Conservation (phyloP, 768 basidiomycete genomes). For the Wakefieldia striispora region DNA sequence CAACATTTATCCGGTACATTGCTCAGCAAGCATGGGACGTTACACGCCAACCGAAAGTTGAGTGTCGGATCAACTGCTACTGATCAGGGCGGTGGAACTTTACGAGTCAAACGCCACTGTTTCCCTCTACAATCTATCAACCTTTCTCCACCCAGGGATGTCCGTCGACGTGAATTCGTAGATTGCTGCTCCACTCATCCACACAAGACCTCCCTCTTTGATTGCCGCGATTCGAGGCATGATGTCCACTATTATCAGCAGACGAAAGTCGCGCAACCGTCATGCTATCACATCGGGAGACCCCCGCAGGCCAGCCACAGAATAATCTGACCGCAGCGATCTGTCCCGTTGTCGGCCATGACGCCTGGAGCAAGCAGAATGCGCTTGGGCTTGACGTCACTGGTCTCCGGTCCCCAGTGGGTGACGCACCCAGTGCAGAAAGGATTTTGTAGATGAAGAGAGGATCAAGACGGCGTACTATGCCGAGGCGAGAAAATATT, state of each 20-base stretch:
- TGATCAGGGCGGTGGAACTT: too few relatives aligned
- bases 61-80: too few relatives aligned
- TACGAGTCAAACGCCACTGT: too few relatives aligned
- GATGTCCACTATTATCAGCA: slow-evolving; percentile 32
- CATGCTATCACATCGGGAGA: slow-evolving; percentile 30
- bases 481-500: slow-evolving; percentile 36
- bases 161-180: too few relatives aligned
- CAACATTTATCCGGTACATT: too few relatives aligned
- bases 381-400: slow-evolving; percentile 31
- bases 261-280: slow-evolving; percentile 20
- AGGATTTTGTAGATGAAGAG: slow-evolving; percentile 36
- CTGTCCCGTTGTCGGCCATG: slow-evolving; percentile 18
- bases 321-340: slow-evolving; percentile 22
- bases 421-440: slow-evolving; percentile 30
- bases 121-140: too few relatives aligned
- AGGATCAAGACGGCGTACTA: slow-evolving; percentile 36
- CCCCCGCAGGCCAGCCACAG: slow-evolving; percentile 19
- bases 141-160: too few relatives aligned
- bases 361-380: slow-evolving; percentile 24
- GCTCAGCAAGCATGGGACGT: too few relatives aligned
- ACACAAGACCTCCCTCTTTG: too few relatives aligned
- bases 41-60: too few relatives aligned
- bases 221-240: not conserved
- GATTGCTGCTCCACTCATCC: too few relatives aligned
- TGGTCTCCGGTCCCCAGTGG: slow-evolving; percentile 45